Conservation (phyloP, 2,329 filamentous ascomycete genomes). For the Neofusicoccum kwambonambiense region DNA sequence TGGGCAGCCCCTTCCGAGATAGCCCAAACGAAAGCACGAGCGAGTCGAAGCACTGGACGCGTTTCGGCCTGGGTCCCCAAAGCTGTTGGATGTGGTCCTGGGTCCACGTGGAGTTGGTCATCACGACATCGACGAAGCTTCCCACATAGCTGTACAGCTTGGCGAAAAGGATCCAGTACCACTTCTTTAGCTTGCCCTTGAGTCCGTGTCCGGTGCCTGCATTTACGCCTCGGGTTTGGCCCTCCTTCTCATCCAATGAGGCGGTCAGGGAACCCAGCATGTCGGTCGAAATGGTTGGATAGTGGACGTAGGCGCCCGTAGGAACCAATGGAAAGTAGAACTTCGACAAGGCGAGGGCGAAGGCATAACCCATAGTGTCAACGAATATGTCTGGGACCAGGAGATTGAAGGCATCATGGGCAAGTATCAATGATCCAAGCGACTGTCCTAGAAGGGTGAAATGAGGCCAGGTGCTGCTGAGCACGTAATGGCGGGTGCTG, state of each 20-base stretch:
- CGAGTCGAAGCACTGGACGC: slow-evolving; percentile 12
- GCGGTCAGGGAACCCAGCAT: slow-evolving; percentile 81
- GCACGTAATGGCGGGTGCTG: slow-evolving; percentile 80
- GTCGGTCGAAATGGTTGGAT: slow-evolving; percentile 96
- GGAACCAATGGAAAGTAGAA: slow-evolving; percentile 77
- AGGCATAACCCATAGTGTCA: slow-evolving; percentile 98
- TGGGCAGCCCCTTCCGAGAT: slow-evolving; percentile 5
- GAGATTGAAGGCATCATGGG: slow-evolving; percentile 89
- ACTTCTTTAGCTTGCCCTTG: slow-evolving; percentile 69
- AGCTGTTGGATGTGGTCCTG: slow-evolving; percentile 63
- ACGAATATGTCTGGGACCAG: slow-evolving; percentile 91
- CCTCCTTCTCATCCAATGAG: slow-evolving; percentile 38
- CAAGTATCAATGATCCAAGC: slow-evolving; percentile 80
- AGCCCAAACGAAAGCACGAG: slow-evolving; percentile 14
- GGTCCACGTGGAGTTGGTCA: slow-evolving; percentile 98
- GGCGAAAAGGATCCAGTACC: slow-evolving; percentile 88
- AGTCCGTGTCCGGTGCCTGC: slow-evolving; percentile 75
- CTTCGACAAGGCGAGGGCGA: slow-evolving; percentile 78
- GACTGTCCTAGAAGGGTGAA: slow-evolving; percentile 96
- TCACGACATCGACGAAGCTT: slow-evolving; percentile 82
- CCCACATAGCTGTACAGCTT: slow-evolving; percentile 79
- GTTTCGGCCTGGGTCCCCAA: slow-evolving; percentile 20
- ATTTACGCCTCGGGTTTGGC: slow-evolving; percentile 61
- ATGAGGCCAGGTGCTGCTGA: slow-evolving; percentile 82
- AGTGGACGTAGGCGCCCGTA: slow-evolving; percentile 93